Evolutionary conservation across 257 asterid species (phyloP).

Genomic region (Rauvolfia tetraphylla): DNA sequence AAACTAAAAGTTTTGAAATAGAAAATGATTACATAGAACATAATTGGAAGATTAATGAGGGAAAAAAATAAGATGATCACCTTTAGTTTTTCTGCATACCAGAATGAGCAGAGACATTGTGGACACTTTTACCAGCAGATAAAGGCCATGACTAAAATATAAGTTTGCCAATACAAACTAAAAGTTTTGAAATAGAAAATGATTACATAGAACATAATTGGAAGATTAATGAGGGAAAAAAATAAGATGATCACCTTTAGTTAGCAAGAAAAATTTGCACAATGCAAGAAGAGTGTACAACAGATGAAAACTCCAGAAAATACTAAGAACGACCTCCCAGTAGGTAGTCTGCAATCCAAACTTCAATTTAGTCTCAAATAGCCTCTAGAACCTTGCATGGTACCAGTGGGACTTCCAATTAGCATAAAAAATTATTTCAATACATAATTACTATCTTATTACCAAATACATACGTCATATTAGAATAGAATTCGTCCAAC

Average conservation of each 20-base stretch:
- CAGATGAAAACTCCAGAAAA: neutral
- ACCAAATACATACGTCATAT: neutral
- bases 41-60: too few species aligned
- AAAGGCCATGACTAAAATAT: neutral
- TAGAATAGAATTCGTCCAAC: neutral
- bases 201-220: too few species aligned
- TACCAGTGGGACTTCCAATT: neutral
- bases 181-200: too few species aligned
- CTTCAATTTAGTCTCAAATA: too few species aligned
- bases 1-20: neutral
- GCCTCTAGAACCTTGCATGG: neutral
- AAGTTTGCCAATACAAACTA: neutral
- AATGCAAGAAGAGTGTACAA: neutral
- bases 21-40: too few species aligned
- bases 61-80: too few species aligned
- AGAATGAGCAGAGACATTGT: neutral
- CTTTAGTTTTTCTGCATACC: neutral
- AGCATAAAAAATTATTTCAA: neutral
- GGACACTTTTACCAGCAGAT: neutral
- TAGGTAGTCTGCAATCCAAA: too few species aligned
- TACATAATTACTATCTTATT: neutral
- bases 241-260: too few species aligned
- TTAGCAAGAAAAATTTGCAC: too few species aligned
- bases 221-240: too few species aligned
- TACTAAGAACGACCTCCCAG: neutral